Evolutionary conservation across 192 early-diverging fungal genomes (phyloP).

Genomic region (Dimargaris xerosporica): DNA sequence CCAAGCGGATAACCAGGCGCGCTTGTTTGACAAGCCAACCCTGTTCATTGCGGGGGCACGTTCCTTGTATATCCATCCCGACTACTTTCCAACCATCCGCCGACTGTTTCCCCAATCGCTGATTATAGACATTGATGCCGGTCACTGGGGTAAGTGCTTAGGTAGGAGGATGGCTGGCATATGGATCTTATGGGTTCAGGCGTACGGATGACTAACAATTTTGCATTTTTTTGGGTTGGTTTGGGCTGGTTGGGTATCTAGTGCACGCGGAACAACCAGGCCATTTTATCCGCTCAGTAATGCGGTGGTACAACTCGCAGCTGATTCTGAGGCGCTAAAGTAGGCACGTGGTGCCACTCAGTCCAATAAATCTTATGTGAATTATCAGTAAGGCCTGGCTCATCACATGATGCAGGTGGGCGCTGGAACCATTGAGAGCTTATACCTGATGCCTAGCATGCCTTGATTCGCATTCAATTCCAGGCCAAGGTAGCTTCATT

Average conservation of each 20-base stretch:
- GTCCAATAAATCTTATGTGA: no score
- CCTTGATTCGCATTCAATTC: no score
- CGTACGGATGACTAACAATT: neutral
- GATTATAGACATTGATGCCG: constrained; percentile 56
- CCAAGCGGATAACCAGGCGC: constrained; percentile 20
- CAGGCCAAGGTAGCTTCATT: no score
- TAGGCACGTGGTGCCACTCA: no score
- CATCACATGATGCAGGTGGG: no score
- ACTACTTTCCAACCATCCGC: constrained; percentile 36
- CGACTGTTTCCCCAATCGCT: constrained; percentile 54
- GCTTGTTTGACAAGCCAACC: constrained; percentile 39
- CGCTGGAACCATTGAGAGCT: no score
- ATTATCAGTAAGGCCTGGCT: no score
- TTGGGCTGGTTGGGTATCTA: neutral
- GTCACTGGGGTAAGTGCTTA: constrained; percentile 64
- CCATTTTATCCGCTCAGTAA: neutral
- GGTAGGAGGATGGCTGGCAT: no score
- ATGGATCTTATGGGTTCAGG: constrained; percentile 5
- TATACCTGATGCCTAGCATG: no score
- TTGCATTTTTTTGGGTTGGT: neutral
- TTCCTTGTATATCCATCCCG: constrained; percentile 47
- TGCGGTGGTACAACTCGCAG: no score
- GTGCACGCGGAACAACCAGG: neutral
- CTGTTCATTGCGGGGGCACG: constrained; percentile 70
- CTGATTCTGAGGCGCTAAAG: no score